Conservation (phyloP, 148 eudicot species). For the Talinum fruticosum region DNA sequence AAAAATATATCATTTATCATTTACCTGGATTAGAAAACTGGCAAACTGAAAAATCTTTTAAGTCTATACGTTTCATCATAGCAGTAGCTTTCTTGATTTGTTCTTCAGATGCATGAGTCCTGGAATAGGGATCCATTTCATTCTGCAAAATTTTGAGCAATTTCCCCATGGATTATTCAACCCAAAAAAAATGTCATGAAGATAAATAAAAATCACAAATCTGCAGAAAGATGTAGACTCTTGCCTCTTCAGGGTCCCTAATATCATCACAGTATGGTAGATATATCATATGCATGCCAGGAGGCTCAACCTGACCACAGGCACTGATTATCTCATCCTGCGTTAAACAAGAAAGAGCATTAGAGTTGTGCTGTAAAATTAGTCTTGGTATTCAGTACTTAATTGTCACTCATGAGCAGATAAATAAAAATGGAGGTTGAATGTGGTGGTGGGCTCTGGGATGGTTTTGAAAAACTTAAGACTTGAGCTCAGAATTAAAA, state of each 20-base stretch:
- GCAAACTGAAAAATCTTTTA: constrained; percentile 83
- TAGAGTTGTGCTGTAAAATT: not conserved
- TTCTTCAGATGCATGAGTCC: constrained; percentile 60
- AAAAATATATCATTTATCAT: not conserved
- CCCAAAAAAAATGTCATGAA: not conserved
- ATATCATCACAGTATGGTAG: constrained; percentile 97
- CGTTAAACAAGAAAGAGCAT: constrained; percentile 18
- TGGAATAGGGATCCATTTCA: constrained; percentile 41
- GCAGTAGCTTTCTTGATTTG: constrained; percentile 69
- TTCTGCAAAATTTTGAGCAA: constrained; percentile 44
- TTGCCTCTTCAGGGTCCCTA: constrained; percentile 79
- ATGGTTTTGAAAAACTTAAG: not conserved
- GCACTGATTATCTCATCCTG: constrained; percentile 77
- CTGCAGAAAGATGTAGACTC: constrained; percentile 1
- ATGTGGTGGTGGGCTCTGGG: not conserved
- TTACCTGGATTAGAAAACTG: constrained; percentile 96
- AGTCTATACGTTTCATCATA: constrained; percentile 66
- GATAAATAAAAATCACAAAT: not conserved
- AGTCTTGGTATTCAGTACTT: too few species aligned
- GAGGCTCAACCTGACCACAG: constrained; percentile 90
- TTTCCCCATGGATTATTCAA: constrained; percentile 6
- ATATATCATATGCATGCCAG: constrained; percentile 96
- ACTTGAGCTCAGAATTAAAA: not conserved
- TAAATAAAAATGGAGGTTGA: not conserved
- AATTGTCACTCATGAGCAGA: not conserved